These are phyloP conservation scores for Pseudofabraea citricarpa DNA, from an alignment of 2,329 filamentous ascomycete genomes.

Conservation along the genomic window DNA sequence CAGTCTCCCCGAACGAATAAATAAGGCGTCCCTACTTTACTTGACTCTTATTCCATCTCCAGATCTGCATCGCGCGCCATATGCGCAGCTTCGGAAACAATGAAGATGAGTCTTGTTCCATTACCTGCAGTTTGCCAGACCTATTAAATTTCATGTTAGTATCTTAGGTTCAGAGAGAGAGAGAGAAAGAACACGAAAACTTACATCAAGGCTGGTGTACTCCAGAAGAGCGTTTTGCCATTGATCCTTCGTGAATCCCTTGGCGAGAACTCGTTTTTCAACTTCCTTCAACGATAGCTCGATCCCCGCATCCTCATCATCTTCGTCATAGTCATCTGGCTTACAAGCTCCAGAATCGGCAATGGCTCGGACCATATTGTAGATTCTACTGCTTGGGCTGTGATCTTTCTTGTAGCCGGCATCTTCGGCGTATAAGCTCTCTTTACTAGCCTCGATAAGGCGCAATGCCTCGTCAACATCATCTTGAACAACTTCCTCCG, in stretches of 20 bases:
- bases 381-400: conserved; percentile 85
- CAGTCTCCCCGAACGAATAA: too few species aligned
- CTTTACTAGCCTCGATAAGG: conserved; percentile 88
- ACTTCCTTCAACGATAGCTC: conserved; percentile 87
- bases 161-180: not conserved
- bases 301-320: conserved; percentile 58
- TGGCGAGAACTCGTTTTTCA: conserved; percentile 85
- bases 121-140: conserved; percentile 75
- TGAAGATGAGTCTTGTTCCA: conserved; percentile 66
- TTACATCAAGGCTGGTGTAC: conserved; percentile 84
- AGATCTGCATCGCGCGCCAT: conserved; percentile 23
- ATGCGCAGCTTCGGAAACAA: conserved; percentile 50
- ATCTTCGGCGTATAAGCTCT: conserved; percentile 73
- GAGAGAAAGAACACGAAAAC: conserved; percentile 34
- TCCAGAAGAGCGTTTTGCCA: conserved; percentile 82
- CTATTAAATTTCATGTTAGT: conserved; percentile 44
- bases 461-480: conserved; percentile 95
- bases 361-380: conserved; percentile 86
- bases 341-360: conserved; percentile 70
- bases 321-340: conserved; percentile 46
- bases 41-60: conserved; percentile 2
- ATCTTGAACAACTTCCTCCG: conserved; percentile 76
- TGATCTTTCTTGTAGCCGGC: conserved; percentile 58
- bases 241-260: conserved; percentile 95
- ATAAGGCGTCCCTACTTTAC: too few species aligned